Percentiles rank a stretch among this genome's conserved stretches.
Conservation (phyloP, 2,329 filamentous ascomycete genomes). For the Calonectria crousiana region DNA sequence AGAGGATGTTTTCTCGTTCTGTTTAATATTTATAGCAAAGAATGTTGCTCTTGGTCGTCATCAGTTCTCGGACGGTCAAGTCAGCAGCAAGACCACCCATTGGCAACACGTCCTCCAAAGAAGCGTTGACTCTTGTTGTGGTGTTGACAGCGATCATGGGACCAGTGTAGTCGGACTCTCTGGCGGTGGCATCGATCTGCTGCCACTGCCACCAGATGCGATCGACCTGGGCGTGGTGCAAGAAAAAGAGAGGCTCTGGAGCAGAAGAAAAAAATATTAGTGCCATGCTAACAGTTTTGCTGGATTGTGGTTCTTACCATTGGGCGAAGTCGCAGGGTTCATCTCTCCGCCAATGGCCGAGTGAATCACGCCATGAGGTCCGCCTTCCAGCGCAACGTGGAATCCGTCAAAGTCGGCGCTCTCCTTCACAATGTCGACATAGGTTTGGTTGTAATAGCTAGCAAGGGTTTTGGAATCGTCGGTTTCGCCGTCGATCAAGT, state of each 20-base stretch:
- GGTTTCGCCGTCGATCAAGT: not conserved
- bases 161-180: not conserved
- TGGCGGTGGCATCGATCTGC: not conserved
- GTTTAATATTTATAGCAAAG: slow-evolving; percentile 1
- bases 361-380: not conserved
- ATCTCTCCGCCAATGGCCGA: not conserved
- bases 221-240: not conserved
- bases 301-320: not conserved
- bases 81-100: not conserved
- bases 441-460: not conserved
- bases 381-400: not conserved
- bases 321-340: not conserved
- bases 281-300: too few species aligned
- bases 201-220: slow-evolving; percentile 7
- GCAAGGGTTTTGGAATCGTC: not conserved
- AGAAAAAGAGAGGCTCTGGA: not conserved
- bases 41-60: not conserved
- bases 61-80: not conserved
- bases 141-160: not conserved
- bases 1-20: too few species aligned
- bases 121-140: not conserved
- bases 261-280: not conserved
- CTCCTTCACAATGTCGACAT: not conserved
- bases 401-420: not conserved
- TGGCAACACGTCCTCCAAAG: not conserved